Evolutionary conservation across 768 basidiomycete genomes (phyloP).

Genomic region (Imleria badia): DNA sequence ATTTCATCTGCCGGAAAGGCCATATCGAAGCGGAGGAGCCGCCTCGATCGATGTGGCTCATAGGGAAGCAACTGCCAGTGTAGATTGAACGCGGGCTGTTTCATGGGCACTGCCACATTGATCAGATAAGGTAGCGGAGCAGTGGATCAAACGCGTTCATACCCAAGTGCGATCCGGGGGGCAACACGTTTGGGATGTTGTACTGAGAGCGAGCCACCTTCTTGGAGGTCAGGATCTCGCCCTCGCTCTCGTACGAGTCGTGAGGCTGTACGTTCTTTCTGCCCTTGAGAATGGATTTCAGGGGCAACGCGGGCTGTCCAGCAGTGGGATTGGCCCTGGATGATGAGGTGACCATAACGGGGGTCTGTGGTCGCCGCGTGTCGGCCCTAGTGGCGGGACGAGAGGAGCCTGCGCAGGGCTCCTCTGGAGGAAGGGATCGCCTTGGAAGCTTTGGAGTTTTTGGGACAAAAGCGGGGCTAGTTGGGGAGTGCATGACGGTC

Average conservation of each 20-base stretch:
- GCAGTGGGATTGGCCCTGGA: conserved; percentile 22
- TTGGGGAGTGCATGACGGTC: conserved; percentile 27
- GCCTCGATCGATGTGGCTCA: conserved; percentile 32
- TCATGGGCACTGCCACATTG: conserved; percentile 35
- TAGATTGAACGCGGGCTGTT: conserved; percentile 40
- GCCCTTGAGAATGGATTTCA: conserved; percentile 34
- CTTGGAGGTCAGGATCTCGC: conserved; percentile 24
- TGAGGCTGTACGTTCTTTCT: conserved; percentile 2
- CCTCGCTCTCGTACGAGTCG: conserved; percentile 33
- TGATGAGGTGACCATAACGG: conserved; percentile 12
- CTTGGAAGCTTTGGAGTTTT: no score
- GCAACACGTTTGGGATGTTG: conserved; percentile 20
- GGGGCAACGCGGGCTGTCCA: conserved; percentile 24
- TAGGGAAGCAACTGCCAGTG: conserved; percentile 52
- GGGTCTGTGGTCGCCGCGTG: conserved; percentile 20
- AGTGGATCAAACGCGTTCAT: conserved; percentile 3
- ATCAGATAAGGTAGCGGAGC: conserved; percentile 30
- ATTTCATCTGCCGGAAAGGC: conserved; percentile 42
- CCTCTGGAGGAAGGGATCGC: not conserved
- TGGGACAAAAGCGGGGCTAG: conserved; percentile 19
- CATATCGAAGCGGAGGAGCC: conserved; percentile 49
- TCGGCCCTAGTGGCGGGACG: conserved; percentile 17
- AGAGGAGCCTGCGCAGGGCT: conserved; percentile 2
- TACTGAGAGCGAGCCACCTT: conserved; percentile 20
- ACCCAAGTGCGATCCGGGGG: conserved; percentile 29